A percentile compares a stretch with the other conserved stretches of the same genome.
Conservation (phyloP, 2,329 filamentous ascomycete genomes). For the Macrophomina pseudophaseolina region DNA sequence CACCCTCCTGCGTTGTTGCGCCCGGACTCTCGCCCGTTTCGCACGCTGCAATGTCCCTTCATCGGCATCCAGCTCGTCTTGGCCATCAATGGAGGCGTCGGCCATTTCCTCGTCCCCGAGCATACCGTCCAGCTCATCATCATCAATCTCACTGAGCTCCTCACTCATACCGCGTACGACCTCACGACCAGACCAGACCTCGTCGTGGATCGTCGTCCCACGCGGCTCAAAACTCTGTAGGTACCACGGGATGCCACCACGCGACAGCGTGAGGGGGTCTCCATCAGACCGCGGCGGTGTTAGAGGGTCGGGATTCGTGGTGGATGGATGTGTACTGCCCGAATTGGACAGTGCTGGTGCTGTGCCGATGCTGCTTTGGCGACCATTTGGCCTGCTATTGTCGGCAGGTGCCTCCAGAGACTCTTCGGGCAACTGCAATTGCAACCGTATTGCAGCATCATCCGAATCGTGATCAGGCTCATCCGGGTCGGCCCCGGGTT, state of each 20-base stretch:
- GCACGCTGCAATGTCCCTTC: constrained; percentile 27
- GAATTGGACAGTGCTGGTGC: constrained; percentile 32
- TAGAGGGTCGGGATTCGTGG: constrained; percentile 57
- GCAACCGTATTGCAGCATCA: constrained; percentile 12
- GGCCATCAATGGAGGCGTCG: constrained; percentile 30
- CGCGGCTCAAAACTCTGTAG: constrained; percentile 77
- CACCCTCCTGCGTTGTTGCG: constrained; percentile 39
- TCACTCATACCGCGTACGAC: constrained; percentile 78
- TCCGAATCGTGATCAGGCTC: constrained; percentile 40
- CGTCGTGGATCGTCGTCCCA: constrained; percentile 77
- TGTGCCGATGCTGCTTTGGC: constrained; percentile 32
- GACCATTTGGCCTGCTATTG: constrained; percentile 26
- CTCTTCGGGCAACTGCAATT: constrained; percentile 19
- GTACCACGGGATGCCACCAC: constrained; percentile 87
- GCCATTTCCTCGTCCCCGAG: constrained; percentile 37
- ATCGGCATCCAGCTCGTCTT: constrained; percentile 32
- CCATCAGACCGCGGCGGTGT: constrained; percentile 67
- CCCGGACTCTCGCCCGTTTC: constrained; percentile 34
- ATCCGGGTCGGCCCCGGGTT: constrained; percentile 43
- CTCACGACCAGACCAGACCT: constrained; percentile 75
- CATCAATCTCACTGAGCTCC: constrained; percentile 88
- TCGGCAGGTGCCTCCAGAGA: constrained; percentile 5
- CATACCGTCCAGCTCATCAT: constrained; percentile 78
- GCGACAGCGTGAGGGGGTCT: constrained; percentile 53
- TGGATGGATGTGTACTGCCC: constrained; percentile 46